Percentiles rank a stretch among this genome's conserved stretches.
These are phyloP conservation scores for Cyathus striatus DNA, from an alignment of 768 basidiomycete genomes.

Conservation along the genomic window DNA sequence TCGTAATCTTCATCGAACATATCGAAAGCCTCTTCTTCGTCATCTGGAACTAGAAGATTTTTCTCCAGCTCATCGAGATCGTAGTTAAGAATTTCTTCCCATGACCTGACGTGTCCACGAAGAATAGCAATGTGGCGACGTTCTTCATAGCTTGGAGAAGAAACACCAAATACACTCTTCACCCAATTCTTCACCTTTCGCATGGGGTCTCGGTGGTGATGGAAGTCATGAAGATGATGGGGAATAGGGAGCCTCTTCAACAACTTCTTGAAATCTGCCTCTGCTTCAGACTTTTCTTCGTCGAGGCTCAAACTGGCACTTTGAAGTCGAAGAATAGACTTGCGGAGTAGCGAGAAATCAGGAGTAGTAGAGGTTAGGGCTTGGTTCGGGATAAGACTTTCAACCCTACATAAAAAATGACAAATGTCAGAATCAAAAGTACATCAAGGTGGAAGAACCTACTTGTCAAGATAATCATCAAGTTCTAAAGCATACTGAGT, in stretches of 20 bases:
- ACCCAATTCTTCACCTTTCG: constrained; percentile 26
- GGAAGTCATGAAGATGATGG: constrained; percentile 17
- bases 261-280: constrained; percentile 43
- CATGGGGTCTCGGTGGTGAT: constrained; percentile 12
- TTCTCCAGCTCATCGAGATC: constrained; percentile 9
- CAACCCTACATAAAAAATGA: constrained; percentile 33
- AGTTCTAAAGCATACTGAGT: constrained; percentile 72
- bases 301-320: constrained; percentile 51
- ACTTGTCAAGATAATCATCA: constrained; percentile 58
- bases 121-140: constrained; percentile 13
- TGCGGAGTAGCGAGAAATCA: constrained; percentile 39
- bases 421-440: neutral
- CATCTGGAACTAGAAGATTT: neutral
- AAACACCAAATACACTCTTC: constrained; percentile 32
- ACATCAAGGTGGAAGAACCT: constrained; percentile 18
- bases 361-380: constrained; percentile 12
- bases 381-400: constrained; percentile 32
- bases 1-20: neutral
- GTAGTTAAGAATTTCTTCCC: constrained; percentile 27
- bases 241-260: constrained; percentile 29
- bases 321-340: constrained; percentile 42
- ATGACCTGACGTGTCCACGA: constrained; percentile 15
- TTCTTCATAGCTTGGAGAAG: constrained; percentile 19
- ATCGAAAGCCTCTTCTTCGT: neutral
- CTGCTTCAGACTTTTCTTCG: constrained; percentile 51